Evolutionary conservation across 2,329 filamentous ascomycete genomes (phyloP), one percentile per base, ranked within the genome.

Genomic region (Ascochyta viciae-villosae): DNA sequence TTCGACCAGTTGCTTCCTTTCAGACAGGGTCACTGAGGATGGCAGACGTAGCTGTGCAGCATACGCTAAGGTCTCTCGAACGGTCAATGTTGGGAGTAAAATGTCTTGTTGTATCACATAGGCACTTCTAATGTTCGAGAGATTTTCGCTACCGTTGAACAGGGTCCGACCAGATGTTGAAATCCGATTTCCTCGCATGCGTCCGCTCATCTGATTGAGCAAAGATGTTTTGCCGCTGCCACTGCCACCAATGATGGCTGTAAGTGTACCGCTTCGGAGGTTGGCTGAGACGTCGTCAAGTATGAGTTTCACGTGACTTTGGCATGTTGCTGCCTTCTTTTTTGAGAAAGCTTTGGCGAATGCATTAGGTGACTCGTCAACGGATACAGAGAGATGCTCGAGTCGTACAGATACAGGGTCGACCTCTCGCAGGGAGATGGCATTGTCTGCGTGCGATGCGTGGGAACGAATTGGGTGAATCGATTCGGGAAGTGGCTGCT

Each of bases 101-200:
- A 92, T 82, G 67, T 93, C 90, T 64, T 92, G 88, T 69, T 92
- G 88, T 82, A 89, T 89, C 19, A 90, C 89, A 77, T 92, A 90
- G 45, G 87, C 83, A 72, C 87, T 83, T 47, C 87, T 78, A 42
- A 88, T 78, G 52, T 77, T 79, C 58, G 74, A 65, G 60, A 72
- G 45, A 57, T 85, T 81, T 23, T 78, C 63, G 34, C 76, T 73
- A 1, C 82, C 83, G 68, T 91, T 91, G 74, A 90, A 91, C 0
- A 81, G 83, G 0, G 81, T 82, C 3, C 74, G 71, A 0, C 89
- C 89, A 3, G 80, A 76, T 15, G 77, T 75, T 22, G 76, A 72
- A 12, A 82, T 74, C 27, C 84, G 81, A 63, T 83, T 85, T n/a
- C 78, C 77, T 10, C 81, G 79, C 71, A 91, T 85, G 31, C 89